A percentile compares a stretch with the other conserved stretches of the same genome.
These are phyloP conservation scores for Pestalotiopsis fici DNA, from an alignment of 2,329 filamentous ascomycete species.

Conservation along the genomic window DNA sequence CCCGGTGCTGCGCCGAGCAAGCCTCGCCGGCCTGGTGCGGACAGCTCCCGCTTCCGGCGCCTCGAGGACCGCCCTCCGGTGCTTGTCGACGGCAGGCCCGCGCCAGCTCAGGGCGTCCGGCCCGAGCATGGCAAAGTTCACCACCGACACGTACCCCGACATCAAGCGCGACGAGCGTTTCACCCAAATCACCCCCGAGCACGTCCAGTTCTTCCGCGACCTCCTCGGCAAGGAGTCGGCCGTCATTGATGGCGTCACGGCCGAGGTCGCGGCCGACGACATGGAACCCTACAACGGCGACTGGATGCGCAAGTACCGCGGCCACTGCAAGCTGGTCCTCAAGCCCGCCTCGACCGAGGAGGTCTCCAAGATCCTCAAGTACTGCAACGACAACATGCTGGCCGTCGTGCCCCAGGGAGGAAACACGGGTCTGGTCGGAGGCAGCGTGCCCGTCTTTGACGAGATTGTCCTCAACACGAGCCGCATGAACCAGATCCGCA, in stretches of 20 bases:
- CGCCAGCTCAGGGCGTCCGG: slow-evolving; percentile 26
- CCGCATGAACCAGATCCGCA: slow-evolving; percentile 88
- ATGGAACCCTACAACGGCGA: slow-evolving; percentile 92
- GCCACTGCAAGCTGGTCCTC: slow-evolving; percentile 83
- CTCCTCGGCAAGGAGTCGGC: slow-evolving; percentile 80
- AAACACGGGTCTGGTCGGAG: slow-evolving; percentile 94
- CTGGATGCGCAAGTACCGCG: slow-evolving; percentile 99
- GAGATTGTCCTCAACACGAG: slow-evolving; percentile 93
- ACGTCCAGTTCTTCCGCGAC: slow-evolving; percentile 80
- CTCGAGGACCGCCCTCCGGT: slow-evolving; percentile 12
- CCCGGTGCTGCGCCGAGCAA: slow-evolving; percentile 25
- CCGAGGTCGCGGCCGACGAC: slow-evolving; percentile 71
- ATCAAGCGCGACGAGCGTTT: slow-evolving; percentile 81
- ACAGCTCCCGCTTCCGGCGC: slow-evolving; percentile 6
- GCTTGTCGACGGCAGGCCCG: slow-evolving; percentile 26
- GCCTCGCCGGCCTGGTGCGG: slow-evolving; percentile 20
- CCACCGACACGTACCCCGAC: slow-evolving; percentile 81
- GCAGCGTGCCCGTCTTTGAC: slow-evolving; percentile 95
- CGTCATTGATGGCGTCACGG: slow-evolving; percentile 79
- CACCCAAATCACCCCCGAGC: slow-evolving; percentile 69
- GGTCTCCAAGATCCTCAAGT: slow-evolving; percentile 86
- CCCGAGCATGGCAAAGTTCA: slow-evolving; percentile 64
- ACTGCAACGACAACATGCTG: slow-evolving; percentile 91
- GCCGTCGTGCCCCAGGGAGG: slow-evolving; percentile 97
- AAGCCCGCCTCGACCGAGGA: slow-evolving; percentile 84